Evolutionary conservation across 352 stramenopile species (phyloP).

Genomic region (Phytophthora vignae): DNA sequence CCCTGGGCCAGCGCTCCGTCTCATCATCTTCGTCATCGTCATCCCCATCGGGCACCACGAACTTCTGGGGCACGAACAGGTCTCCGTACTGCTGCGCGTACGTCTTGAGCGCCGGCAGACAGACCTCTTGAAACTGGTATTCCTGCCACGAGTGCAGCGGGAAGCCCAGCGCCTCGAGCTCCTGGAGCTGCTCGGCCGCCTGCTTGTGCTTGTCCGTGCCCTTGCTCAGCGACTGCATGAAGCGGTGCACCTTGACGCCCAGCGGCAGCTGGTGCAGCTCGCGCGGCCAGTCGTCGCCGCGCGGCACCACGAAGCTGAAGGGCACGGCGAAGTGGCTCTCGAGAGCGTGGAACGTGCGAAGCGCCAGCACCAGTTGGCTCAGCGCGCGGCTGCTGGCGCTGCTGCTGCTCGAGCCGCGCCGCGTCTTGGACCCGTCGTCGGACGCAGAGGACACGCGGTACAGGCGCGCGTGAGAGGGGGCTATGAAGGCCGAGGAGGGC

Average conservation of each 20-base stretch:
- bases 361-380: conserved; percentile 48
- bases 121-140: conserved; percentile 71
- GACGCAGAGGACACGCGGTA: background rate
- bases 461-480: background rate
- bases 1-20: conserved; percentile 65
- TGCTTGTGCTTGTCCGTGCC: conserved; percentile 3
- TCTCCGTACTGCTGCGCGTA: conserved; percentile 88
- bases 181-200: conserved; percentile 38
- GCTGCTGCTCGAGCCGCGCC: background rate
- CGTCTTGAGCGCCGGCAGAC: conserved; percentile 75
- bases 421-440: background rate
- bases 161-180: conserved; percentile 62
- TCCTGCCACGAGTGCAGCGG: conserved; percentile 61
- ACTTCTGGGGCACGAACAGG: conserved; percentile 94
- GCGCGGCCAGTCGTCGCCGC: conserved; percentile 40
- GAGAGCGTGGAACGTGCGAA: conserved; percentile 63
- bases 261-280: conserved; percentile 64
- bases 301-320: conserved; percentile 40
- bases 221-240: conserved; percentile 49
- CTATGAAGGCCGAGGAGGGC: background rate
- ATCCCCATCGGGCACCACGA: conserved; percentile 70
- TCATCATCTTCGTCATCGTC: conserved; percentile 37
- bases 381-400: background rate
- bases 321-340: conserved; percentile 78
- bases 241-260: conserved; percentile 62